These are phyloP conservation scores for Syzygium syzygioides DNA, from an alignment of 441 rosid genomes.

Conservation along the genomic window DNA sequence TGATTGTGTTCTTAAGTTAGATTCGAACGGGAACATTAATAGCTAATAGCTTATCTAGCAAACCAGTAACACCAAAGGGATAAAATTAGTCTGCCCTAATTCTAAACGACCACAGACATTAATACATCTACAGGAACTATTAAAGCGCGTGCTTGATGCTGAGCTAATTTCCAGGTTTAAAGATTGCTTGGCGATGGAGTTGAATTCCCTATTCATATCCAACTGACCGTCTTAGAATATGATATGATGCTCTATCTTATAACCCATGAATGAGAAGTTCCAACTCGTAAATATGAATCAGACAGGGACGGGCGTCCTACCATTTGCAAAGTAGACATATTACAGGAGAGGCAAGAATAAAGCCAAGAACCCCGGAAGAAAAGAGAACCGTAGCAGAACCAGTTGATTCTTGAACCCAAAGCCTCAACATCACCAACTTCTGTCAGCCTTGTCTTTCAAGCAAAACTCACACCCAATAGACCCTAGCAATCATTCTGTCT, in stretches of 20 bases:
- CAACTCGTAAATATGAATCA: conserved; percentile 6
- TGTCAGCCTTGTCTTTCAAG: conserved; percentile 83
- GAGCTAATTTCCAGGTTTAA: not conserved
- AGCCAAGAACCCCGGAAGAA: conserved; percentile 1
- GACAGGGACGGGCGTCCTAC: conserved; percentile 11
- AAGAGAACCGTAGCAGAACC: conserved; percentile 21
- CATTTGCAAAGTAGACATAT: not conserved
- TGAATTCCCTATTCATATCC: not conserved
- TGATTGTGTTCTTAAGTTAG: not conserved
- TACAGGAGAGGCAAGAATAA: not conserved
- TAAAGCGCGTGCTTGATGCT: not conserved
- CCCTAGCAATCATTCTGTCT: conserved; percentile 22
- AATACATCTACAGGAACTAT: not conserved
- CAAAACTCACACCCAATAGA: conserved; percentile 47
- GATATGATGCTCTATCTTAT: conserved; percentile 6
- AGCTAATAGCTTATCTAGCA: not conserved
- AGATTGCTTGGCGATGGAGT: not conserved
- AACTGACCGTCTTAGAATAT: not conserved
- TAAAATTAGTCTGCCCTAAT: not conserved
- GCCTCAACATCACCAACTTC: conserved; percentile 63
- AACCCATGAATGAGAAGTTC: conserved; percentile 28
- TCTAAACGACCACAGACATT: not conserved
- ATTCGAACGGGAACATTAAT: not conserved
- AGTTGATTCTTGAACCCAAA: conserved; percentile 66
- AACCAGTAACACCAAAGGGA: not conserved